Conservation (phyloP, 306 rosid genomes). For the Aeschynomene evenia region DNA sequence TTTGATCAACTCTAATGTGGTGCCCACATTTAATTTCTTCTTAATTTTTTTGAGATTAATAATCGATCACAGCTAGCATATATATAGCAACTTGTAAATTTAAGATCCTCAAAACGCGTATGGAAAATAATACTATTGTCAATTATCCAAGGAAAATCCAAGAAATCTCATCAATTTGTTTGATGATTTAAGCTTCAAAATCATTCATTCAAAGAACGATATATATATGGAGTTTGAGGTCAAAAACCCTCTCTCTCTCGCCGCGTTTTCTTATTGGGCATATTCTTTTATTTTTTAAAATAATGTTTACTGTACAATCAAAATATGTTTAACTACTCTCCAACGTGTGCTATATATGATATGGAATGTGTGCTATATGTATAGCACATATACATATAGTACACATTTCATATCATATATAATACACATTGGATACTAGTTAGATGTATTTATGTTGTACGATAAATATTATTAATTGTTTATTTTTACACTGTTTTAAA, state of each 20-base stretch:
- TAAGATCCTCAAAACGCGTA: background rate
- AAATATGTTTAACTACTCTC: no score
- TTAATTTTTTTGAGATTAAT: background rate
- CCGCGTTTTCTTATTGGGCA: background rate
- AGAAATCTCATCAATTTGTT: background rate
- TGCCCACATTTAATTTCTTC: background rate
- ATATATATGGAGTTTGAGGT: background rate
- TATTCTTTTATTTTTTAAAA: no score
- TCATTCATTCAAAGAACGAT: constrained; percentile 30
- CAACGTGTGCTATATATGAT: no score
- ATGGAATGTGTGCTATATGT: no score
- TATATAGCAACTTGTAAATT: background rate
- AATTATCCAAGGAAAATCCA: background rate
- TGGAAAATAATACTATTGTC: background rate
- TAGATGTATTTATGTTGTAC: no score
- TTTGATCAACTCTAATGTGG: background rate
- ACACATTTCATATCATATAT: no score
- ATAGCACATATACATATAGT: no score
- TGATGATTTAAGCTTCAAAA: background rate
- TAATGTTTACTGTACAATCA: no score
- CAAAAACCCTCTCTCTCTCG: background rate
- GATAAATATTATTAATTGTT: no score
- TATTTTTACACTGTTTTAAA: background rate
- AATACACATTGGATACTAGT: no score
- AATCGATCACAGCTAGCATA: background rate